Percentiles rank a stretch among this genome's conserved stretches.
Conservation (phyloP, 83 land plant genomes). For the Thuja plicata region DNA sequence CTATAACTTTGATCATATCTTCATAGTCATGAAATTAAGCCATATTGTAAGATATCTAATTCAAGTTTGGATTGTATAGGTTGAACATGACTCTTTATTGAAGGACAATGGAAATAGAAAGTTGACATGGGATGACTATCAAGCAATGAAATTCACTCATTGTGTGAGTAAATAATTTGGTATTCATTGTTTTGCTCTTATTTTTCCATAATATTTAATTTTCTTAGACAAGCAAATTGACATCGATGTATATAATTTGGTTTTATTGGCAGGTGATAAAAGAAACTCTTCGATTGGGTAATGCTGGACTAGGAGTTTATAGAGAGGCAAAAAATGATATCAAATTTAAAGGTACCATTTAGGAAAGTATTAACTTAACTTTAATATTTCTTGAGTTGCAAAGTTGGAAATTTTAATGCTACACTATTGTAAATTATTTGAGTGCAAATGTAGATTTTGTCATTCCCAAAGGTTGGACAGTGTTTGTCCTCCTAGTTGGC, state of each 20-base stretch:
- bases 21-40: too few species aligned
- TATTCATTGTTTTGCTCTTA: neutral
- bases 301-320: too few species aligned
- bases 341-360: neutral
- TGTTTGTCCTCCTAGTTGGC: neutral
- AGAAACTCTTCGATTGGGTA: neutral
- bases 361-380: too few species aligned
- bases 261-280: neutral
- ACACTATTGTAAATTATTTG: too few species aligned
- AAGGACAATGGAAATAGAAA: neutral
- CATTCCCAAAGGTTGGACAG: neutral
- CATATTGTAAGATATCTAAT: too few species aligned
- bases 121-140: conserved; percentile 1
- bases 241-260: neutral
- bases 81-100: neutral
- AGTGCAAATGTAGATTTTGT: too few species aligned
- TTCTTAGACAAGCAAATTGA: too few species aligned
- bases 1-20: too few species aligned
- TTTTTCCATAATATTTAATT: neutral
- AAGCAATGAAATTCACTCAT: conserved; percentile 13
- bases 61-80: neutral
- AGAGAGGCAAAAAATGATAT: neutral
- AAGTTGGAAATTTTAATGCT: too few species aligned
- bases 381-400: too few species aligned
- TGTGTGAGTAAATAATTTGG: neutral